phyloP scores from a whole-genome alignment of 768 basidiomycete genomes.

The Piloderma croceum region DNA sequence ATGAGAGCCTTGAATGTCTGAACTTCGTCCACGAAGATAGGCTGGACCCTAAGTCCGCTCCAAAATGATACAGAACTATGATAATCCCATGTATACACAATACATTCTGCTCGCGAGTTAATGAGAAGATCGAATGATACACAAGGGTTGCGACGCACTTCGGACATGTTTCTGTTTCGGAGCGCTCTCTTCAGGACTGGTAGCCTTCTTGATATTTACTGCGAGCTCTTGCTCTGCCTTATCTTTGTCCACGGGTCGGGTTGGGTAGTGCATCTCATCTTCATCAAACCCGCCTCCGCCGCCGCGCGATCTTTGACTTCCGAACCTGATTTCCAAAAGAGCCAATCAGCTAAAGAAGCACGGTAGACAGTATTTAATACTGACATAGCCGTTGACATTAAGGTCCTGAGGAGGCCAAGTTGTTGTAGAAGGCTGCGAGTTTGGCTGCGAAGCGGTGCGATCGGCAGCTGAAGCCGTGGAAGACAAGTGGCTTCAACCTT shows the following conservation, averaged over 20 bases:
- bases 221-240: constrained; percentile 93
- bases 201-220: constrained; percentile 97
- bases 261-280: constrained; percentile 86
- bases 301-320: constrained; percentile 16
- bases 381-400: constrained; percentile 4
- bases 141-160: constrained; percentile 51
- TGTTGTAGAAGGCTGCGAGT: not conserved
- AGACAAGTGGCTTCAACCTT: no score
- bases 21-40: constrained; percentile 93
- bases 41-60: constrained; percentile 94
- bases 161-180: constrained; percentile 99
- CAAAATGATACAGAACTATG: constrained; percentile 97
- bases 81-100: constrained; percentile 99
- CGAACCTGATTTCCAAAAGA: no score
- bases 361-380: no score
- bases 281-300: constrained; percentile 65
- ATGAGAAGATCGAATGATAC: constrained; percentile 9
- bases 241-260: constrained; percentile 96
- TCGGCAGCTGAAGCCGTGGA: no score
- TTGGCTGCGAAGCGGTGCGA: no score
- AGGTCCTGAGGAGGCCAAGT: constrained; percentile 2
- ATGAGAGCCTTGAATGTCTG: constrained; percentile 99
- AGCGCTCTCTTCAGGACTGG: constrained; percentile 88
- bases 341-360: no score
- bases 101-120: constrained; percentile 65